Conservation (phyloP, 352 stramenopile genomes). For the Phytopythium litorale region DNA sequence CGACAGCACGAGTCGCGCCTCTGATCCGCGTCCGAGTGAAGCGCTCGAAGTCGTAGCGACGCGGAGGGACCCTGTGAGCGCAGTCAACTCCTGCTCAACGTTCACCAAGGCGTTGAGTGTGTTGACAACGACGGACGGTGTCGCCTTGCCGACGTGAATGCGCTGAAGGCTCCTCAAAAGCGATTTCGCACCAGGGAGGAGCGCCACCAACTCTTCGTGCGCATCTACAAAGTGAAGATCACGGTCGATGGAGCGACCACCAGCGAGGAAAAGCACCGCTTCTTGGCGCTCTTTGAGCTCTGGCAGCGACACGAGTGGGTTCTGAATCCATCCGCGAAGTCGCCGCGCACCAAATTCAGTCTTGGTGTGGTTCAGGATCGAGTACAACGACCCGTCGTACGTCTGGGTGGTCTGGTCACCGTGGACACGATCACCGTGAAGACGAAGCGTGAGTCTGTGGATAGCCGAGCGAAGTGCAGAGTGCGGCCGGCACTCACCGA, state of each 20-base stretch:
- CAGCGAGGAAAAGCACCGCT: constrained; percentile 19
- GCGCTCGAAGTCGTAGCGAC: background rate
- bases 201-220: constrained; percentile 28
- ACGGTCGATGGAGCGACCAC: background rate
- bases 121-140: constrained; percentile 11
- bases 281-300: constrained; percentile 23
- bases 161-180: constrained; percentile 21
- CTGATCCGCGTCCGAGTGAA: background rate
- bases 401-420: constrained; percentile 28
- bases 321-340: constrained; percentile 29
- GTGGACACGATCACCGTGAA: background rate
- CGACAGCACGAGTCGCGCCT: constrained; percentile 7
- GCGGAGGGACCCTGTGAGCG: constrained; percentile 7
- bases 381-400: constrained; percentile 24
- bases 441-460: background rate
- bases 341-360: constrained; percentile 23
- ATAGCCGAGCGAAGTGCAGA: background rate
- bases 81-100: constrained; percentile 11
- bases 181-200: constrained; percentile 19
- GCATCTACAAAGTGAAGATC: background rate
- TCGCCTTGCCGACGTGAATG: constrained; percentile 23
- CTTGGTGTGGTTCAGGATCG: constrained; percentile 31
- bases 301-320: constrained; percentile 12
- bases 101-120: constrained; percentile 20
- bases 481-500: constrained; percentile 14